Conservation (phyloP, 208 protist genomes). For the Phytomonas francai region DNA sequence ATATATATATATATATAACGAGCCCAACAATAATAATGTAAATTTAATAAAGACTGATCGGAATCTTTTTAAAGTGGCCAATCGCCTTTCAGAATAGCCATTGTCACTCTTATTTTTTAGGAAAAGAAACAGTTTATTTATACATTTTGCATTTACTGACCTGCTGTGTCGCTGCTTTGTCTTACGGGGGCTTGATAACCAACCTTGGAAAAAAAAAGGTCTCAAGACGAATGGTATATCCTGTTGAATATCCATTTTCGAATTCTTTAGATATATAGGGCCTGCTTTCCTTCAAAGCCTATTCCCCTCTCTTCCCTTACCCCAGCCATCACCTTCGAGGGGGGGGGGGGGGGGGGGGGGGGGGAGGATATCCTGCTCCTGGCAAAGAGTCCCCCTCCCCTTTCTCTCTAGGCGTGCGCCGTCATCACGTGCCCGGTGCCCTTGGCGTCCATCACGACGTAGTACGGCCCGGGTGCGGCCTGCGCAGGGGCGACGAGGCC, state of each 20-base stretch:
- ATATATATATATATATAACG: too few relatives aligned
- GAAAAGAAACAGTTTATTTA: conserved; percentile 1
- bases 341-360: too few relatives aligned
- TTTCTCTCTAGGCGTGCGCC: neutral
- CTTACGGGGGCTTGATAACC: neutral
- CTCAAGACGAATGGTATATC: too few relatives aligned
- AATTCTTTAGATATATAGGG: too few relatives aligned
- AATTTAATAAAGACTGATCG: conserved; percentile 9
- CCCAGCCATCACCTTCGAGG: too few relatives aligned
- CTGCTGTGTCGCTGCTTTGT: neutral
- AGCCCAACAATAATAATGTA: conserved; percentile 8
- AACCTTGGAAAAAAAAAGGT: neutral
- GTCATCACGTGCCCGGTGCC: neutral
- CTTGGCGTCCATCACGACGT: neutral
- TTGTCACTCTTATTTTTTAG: conserved; percentile 1
- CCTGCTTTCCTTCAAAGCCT: too few relatives aligned
- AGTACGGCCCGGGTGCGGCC: neutral
- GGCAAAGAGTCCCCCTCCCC: too few relatives aligned
- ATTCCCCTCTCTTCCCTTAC: too few relatives aligned
- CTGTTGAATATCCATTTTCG: too few relatives aligned
- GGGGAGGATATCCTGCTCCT: too few relatives aligned
- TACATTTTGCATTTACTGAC: conserved; percentile 1
- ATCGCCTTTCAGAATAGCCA: neutral
- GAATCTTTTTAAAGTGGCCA: conserved; percentile 13
- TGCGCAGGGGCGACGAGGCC: neutral